phyloP scores from a whole-genome alignment of 768 basidiomycete genomes.

The Pulveroboletus ravenelii region DNA sequence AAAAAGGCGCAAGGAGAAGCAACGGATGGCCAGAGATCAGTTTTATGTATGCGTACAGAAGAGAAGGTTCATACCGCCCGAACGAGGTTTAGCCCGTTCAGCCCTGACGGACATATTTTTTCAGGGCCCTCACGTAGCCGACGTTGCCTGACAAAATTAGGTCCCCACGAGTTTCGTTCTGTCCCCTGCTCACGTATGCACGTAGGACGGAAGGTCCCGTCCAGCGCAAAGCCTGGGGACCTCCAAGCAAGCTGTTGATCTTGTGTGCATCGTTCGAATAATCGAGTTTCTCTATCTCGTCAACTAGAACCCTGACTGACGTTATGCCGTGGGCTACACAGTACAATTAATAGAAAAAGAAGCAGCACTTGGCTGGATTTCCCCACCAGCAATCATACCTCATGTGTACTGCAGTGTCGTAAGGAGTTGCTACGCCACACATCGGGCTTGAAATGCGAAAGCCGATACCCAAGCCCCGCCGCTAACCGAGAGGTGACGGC shows the following conservation, averaged over 20 bases:
- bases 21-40: constrained; percentile 4
- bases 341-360: constrained; percentile 13
- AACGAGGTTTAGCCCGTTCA: constrained; percentile 4
- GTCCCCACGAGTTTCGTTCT: background rate
- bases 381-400: constrained; percentile 3
- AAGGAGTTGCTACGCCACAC: constrained; percentile 16
- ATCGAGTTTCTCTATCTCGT: background rate
- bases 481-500: background rate
- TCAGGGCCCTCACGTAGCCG: constrained; percentile 16
- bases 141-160: constrained; percentile 16
- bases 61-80: constrained; percentile 1
- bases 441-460: constrained; percentile 6
- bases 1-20: constrained; percentile 1
- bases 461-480: background rate
- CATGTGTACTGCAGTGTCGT: constrained; percentile 3
- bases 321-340: constrained; percentile 14
- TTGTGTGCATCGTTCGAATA: background rate
- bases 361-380: constrained; percentile 1
- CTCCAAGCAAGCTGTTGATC: background rate
- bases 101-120: constrained; percentile 21
- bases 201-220: background rate
- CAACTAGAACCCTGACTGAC: constrained; percentile 7
- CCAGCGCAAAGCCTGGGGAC: background rate
- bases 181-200: background rate
- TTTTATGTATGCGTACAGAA: constrained; percentile 20